Evolutionary conservation across 2,329 filamentous ascomycete genomes (phyloP).

Genomic region (Diaporthe sp.): DNA sequence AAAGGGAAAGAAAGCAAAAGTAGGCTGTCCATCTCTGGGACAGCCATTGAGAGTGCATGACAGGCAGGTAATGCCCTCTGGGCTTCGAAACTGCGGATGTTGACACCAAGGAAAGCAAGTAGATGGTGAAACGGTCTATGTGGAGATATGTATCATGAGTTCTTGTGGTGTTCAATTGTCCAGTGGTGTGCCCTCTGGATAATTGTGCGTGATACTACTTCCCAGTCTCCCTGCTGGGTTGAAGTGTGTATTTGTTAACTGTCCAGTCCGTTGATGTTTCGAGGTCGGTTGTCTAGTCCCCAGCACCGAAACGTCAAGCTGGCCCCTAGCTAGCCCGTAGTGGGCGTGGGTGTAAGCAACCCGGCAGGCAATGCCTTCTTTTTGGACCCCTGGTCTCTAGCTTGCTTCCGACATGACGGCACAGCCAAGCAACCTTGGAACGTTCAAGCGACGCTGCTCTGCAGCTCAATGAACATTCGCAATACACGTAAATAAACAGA

Average conservation of each 20-base stretch:
- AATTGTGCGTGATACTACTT: background rate
- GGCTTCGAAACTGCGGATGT: conserved; percentile 14
- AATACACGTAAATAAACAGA: background rate
- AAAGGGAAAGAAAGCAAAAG: conserved; percentile 68
- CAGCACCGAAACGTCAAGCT: conserved; percentile 32
- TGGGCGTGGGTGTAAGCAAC: conserved; percentile 1
- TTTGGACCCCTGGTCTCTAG: conserved; percentile 3
- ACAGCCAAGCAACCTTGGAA: background rate
- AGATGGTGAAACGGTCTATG: conserved; percentile 28
- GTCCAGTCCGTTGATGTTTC: conserved; percentile 20
- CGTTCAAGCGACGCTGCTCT: background rate
- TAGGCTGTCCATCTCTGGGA: conserved; percentile 75
- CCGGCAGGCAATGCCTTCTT: conserved; percentile 18
- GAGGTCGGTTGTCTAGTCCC: background rate
- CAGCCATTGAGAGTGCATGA: conserved; percentile 47
- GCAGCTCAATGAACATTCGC: background rate
- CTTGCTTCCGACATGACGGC: background rate
- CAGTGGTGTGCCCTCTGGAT: conserved; percentile 38
- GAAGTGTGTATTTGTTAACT: conserved; percentile 12
- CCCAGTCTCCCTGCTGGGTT: conserved; percentile 12
- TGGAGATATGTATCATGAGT: conserved; percentile 42
- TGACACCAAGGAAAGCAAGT: conserved; percentile 25
- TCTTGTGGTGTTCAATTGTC: conserved; percentile 23
- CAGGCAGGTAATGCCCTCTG: conserved; percentile 33
- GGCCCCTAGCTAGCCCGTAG: conserved; percentile 8